Evolutionary conservation across 1,139 yeast genomes (phyloP), one percentile per base, ranked within the genome.

Genomic region (Hemisphaericaspora xylofermentans): DNA sequence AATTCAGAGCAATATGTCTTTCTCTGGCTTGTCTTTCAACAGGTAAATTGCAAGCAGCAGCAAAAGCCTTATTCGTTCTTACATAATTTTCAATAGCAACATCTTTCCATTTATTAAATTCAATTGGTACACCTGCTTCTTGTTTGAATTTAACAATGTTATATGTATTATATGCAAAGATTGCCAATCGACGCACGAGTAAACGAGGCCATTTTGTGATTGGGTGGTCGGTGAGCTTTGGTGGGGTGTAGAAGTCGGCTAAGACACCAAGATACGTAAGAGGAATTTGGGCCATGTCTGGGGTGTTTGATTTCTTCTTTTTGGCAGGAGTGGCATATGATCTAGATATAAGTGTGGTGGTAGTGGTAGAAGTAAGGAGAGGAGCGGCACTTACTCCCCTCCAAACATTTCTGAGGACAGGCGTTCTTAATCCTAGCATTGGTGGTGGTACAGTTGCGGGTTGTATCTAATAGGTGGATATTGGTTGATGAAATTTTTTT

Each of bases 231-330:
- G 47, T 40, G 43, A 66, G 53, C 40, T 54, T 57, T 6, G 78
- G 78, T 10, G 78, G 75, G 17, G 71, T 53, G 48, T 72, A 72
- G 50, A 66, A 69, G 48, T 71, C 76, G 10, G 74, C 70, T 55
- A 71, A 60, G 8, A 70, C 73, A 3, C 73, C 74, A 36, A 72
- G 61, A 43, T 57, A 58, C 42, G 66, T 62, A 40, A 71, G 52
- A 19, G 78, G 77, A 33, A 72, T 60, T 43, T 63, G 68, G 13
- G 71, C 51, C 37, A 69, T 63, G 46, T 67, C 72, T 4, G 62
- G 61, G 15, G 44, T 50, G 35, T 42, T 49, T 45, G 42, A 49
- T 42, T 52, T 53, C 34, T 52, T 55, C 45, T 52, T 57, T 35
- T 46, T 47, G 22, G 34, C 22, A 9, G 7, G 5, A 9, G 13